A percentile compares a stretch with the other conserved stretches of the same genome.
These are phyloP conservation scores for Penicillium arizonense DNA, from an alignment of 495 filamentous ascomycete species.

Conservation along the genomic window DNA sequence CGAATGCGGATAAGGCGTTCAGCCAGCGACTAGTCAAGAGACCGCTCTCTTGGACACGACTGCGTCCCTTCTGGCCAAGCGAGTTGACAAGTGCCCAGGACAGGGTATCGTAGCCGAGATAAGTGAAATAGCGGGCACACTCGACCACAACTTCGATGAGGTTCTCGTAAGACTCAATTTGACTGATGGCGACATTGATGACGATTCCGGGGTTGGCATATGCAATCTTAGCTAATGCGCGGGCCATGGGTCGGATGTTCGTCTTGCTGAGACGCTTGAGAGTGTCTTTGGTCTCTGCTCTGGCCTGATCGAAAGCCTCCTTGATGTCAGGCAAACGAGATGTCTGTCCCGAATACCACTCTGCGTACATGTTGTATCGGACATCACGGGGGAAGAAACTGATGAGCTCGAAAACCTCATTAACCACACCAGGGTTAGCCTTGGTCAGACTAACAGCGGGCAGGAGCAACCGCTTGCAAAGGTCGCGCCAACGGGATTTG, in stretches of 20 bases:
- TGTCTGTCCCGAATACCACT: slow-evolving; percentile 80
- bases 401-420: slow-evolving; percentile 80
- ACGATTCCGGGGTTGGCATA: slow-evolving; percentile 87
- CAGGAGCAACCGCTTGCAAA: slow-evolving; percentile 78
- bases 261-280: slow-evolving; percentile 83
- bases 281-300: slow-evolving; percentile 72
- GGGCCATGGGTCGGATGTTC: slow-evolving; percentile 81
- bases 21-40: slow-evolving; percentile 89
- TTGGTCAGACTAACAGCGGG: slow-evolving; percentile 82
- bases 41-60: slow-evolving; percentile 77
- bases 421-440: slow-evolving; percentile 76
- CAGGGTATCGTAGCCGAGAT: slow-evolving; percentile 87
- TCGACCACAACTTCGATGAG: slow-evolving; percentile 90
- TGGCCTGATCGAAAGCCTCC: slow-evolving; percentile 71
- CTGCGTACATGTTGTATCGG: slow-evolving; percentile 87
- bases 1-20: slow-evolving; percentile 77
- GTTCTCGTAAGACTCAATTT: slow-evolving; percentile 90
- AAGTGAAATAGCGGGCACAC: slow-evolving; percentile 89
- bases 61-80: slow-evolving; percentile 70
- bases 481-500: slow-evolving; percentile 67
- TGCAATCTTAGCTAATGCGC: slow-evolving; percentile 81
- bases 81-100: slow-evolving; percentile 84
- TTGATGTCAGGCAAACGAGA: slow-evolving; percentile 77
- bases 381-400: slow-evolving; percentile 70
- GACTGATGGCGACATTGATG: slow-evolving; percentile 78